These are phyloP conservation scores for Xerocomus brunneocitrinus DNA, from an alignment of 768 basidiomycete genomes.

Conservation along the genomic window DNA sequence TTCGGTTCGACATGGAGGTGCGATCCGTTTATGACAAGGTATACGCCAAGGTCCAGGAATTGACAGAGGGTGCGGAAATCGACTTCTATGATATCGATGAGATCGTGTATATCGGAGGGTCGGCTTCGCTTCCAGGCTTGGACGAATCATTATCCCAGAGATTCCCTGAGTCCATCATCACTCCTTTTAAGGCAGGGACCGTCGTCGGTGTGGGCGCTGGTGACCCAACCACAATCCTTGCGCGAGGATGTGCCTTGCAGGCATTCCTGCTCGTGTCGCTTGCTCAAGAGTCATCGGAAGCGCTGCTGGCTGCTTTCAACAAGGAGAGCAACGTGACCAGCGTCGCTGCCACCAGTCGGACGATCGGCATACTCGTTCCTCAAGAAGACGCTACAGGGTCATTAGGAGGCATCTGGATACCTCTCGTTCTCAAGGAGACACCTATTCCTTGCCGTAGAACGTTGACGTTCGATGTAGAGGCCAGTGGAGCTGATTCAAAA, in stretches of 20 bases:
- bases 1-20: slow-evolving; percentile 58
- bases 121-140: slow-evolving; percentile 68
- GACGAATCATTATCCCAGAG: slow-evolving; percentile 53
- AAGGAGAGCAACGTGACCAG: slow-evolving; percentile 37
- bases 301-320: slow-evolving; percentile 49
- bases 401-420: slow-evolving; percentile 62
- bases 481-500: slow-evolving; percentile 33
- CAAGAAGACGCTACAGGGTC: slow-evolving; percentile 33
- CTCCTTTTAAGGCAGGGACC: slow-evolving; percentile 62
- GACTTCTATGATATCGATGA: slow-evolving; percentile 72
- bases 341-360: slow-evolving; percentile 54
- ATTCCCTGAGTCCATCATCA: slow-evolving; percentile 57
- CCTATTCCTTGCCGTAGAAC: slow-evolving; percentile 63
- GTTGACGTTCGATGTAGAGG: slow-evolving; percentile 53
- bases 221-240: slow-evolving; percentile 74
- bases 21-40: slow-evolving; percentile 58
- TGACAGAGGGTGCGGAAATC: slow-evolving; percentile 48
- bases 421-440: slow-evolving; percentile 66
- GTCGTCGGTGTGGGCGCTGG: slow-evolving; percentile 69
- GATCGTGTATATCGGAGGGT: slow-evolving; percentile 76
- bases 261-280: slow-evolving; percentile 57
- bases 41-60: slow-evolving; percentile 43
- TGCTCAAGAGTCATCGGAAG: slow-evolving; percentile 44
- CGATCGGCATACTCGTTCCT: slow-evolving; percentile 66
- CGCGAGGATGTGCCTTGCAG: slow-evolving; percentile 73